Conservation (phyloP, 495 filamentous ascomycete species). For the Aspergillus sclerotiicarbonarius region DNA sequence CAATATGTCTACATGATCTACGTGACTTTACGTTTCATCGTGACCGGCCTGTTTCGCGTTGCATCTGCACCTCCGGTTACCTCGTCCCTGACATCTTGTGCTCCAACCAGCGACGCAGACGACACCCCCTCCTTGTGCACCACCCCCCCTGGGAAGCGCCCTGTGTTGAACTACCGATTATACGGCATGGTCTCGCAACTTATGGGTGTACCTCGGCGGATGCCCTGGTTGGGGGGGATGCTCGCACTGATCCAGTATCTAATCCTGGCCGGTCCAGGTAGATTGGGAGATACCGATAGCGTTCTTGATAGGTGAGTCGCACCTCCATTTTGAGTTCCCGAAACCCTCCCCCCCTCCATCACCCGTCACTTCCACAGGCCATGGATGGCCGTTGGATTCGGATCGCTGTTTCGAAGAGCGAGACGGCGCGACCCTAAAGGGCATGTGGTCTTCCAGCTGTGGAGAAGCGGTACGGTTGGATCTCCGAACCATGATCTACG, state of each 20-base stretch:
- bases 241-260: conserved; percentile 71
- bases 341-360: conserved; percentile 24
- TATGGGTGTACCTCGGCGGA: conserved; percentile 67
- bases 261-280: conserved; percentile 67
- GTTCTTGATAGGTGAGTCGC: conserved; percentile 84
- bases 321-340: conserved; percentile 24
- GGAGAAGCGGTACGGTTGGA: conserved; percentile 35
- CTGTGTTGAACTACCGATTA: conserved; percentile 70
- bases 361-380: neutral
- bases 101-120: conserved; percentile 18
- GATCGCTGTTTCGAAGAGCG: conserved; percentile 20
- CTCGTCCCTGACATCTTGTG: conserved; percentile 26
- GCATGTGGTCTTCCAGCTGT: conserved; percentile 27
- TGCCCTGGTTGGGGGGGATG: conserved; percentile 80
- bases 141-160: conserved; percentile 53
- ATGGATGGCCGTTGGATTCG: conserved; percentile 8
- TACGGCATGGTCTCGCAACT: conserved; percentile 69
- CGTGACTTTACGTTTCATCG: conserved; percentile 61
- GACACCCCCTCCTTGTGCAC: conserved; percentile 48
- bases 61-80: conserved; percentile 31
- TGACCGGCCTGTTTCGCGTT: conserved; percentile 48
- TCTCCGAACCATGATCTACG: conserved; percentile 42
- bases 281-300: conserved; percentile 69
- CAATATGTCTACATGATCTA: conserved; percentile 67
- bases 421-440: conserved; percentile 9